These are phyloP conservation scores for Artemisia annua DNA, from an alignment of 129 eudicot genomes.

Conservation along the genomic window DNA sequence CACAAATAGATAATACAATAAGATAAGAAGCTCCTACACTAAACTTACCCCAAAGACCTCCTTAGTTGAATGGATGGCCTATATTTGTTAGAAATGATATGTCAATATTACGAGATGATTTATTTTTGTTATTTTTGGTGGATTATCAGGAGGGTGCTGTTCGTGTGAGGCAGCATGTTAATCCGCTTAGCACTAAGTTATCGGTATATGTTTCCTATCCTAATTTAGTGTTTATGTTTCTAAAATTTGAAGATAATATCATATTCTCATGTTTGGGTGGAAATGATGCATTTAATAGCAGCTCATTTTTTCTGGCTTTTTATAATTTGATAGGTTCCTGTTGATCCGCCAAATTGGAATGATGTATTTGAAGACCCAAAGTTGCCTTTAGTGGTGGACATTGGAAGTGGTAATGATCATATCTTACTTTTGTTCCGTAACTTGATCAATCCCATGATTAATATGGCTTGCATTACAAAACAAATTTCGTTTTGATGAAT, in stretches of 20 bases:
- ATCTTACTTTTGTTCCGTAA: background rate
- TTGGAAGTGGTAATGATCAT: conserved; percentile 71
- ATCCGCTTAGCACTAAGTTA: conserved; percentile 35
- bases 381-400: conserved; percentile 90
- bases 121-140: background rate
- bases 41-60: too few relatives aligned
- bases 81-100: background rate
- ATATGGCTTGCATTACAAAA: background rate
- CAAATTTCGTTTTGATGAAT: background rate
- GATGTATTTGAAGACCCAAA: conserved; percentile 69
- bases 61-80: background rate
- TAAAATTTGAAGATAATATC: too few relatives aligned
- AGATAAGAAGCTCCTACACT: too few relatives aligned
- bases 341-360: conserved; percentile 75
- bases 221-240: background rate
- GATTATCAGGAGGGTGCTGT: too few relatives aligned
- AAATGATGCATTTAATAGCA: background rate
- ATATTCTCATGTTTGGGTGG: conserved; percentile 8
- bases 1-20: too few relatives aligned
- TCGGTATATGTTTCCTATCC: conserved; percentile 15
- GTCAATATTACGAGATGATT: background rate
- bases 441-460: background rate
- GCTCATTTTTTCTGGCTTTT: conserved; percentile 2
- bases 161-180: too few relatives aligned
- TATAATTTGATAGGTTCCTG: conserved; percentile 59